These are phyloP conservation scores for Scalesia atractyloides DNA, from an alignment of 129 eudicot species.

Conservation along the genomic window DNA sequence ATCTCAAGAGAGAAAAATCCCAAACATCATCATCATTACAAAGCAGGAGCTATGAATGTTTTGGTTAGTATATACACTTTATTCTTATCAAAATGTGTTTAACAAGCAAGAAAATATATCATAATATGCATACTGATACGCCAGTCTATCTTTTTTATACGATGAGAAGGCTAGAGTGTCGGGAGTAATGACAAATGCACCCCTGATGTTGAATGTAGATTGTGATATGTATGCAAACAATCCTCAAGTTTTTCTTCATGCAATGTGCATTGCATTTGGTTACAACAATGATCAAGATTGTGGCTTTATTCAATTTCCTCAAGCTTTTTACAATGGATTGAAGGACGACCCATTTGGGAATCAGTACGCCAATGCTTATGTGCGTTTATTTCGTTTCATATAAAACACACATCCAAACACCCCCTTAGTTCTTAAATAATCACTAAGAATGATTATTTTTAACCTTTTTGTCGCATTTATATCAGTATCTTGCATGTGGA, in stretches of 20 bases:
- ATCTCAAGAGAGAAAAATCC: slow-evolving; percentile 72
- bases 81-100: too few relatives aligned
- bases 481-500: slow-evolving; percentile 22
- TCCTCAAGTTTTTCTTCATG: slow-evolving; percentile 58
- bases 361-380: slow-evolving; percentile 31
- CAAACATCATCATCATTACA: slow-evolving; percentile 60
- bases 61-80: too few relatives aligned
- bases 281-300: slow-evolving; percentile 30
- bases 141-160: not conserved
- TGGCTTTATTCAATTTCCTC: slow-evolving; percentile 63
- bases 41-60: slow-evolving; percentile 86
- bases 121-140: not conserved
- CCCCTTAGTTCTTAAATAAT: not conserved
- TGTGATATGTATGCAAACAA: slow-evolving; percentile 78
- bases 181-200: slow-evolving; percentile 73
- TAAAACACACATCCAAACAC: not conserved
- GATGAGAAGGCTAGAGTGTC: slow-evolving; percentile 62
- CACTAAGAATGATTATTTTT: too few relatives aligned
- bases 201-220: slow-evolving; percentile 61
- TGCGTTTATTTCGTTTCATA: too few relatives aligned
- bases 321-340: slow-evolving; percentile 56
- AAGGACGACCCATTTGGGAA: slow-evolving; percentile 64
- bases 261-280: slow-evolving; percentile 60
- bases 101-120: not conserved
- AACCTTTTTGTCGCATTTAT: not conserved